Percentiles rank a stretch among this genome's conserved stretches.
These are phyloP conservation scores for Cutaneotrichosporon cavernicola DNA, from an alignment of 1,284 basidiomycete genomes.

Conservation along the genomic window DNA sequence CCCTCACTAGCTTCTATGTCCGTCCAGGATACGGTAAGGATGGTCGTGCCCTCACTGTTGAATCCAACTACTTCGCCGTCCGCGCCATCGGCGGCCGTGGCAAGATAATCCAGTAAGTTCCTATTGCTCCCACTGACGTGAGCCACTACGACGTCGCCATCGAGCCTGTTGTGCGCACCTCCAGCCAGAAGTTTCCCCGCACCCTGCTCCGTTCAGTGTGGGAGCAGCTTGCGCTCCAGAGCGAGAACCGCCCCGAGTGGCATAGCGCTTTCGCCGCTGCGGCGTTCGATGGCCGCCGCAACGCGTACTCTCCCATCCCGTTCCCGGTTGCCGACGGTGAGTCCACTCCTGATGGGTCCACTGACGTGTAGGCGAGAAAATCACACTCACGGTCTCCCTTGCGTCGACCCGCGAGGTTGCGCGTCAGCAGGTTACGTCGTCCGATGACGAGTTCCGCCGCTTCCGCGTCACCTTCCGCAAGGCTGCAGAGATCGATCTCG, in stretches of 20 bases:
- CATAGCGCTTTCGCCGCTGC: slow-evolving; percentile 25
- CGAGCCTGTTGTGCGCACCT: slow-evolving; percentile 45
- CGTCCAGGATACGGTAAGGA: slow-evolving; percentile 36
- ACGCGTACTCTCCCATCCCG: slow-evolving; percentile 41
- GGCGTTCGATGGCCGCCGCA: slow-evolving; percentile 45
- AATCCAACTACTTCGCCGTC: slow-evolving; percentile 40
- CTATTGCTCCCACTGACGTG: background rate
- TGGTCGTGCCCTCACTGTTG: slow-evolving; percentile 31
- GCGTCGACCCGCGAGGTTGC: slow-evolving; percentile 37
- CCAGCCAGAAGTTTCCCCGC: slow-evolving; percentile 37
- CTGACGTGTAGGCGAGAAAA: slow-evolving; percentile 13
- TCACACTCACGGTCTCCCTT: slow-evolving; percentile 31
- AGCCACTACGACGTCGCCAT: slow-evolving; percentile 52
- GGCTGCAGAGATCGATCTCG: slow-evolving; percentile 42
- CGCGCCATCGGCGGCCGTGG: slow-evolving; percentile 29
- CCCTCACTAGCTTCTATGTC: slow-evolving; percentile 37
- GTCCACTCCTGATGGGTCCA: slow-evolving; percentile 3
- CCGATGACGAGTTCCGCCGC: slow-evolving; percentile 39
- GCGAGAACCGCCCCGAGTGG: slow-evolving; percentile 26
- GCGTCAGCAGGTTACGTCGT: slow-evolving; percentile 27
- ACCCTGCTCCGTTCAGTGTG: slow-evolving; percentile 35
- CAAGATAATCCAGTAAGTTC: slow-evolving; percentile 42
- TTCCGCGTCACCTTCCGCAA: slow-evolving; percentile 42
- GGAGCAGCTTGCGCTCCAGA: slow-evolving; percentile 36
- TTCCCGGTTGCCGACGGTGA: slow-evolving; percentile 36